phyloP scores from a whole-genome alignment of 2,329 filamentous ascomycete species.

The Penicillium sp. region DNA sequence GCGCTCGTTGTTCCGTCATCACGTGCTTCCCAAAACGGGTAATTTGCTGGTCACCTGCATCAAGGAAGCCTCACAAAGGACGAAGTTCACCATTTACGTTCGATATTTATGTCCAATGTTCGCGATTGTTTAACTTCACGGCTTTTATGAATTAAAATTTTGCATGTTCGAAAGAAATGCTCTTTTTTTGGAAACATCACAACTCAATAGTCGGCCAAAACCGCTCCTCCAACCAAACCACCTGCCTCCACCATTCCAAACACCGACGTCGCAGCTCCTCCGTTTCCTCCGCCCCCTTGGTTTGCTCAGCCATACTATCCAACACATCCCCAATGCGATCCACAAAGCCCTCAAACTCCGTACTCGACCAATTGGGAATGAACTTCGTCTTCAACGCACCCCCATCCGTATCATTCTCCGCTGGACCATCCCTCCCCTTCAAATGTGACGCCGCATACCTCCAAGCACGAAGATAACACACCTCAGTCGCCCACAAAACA shows the following conservation, averaged over 20 bases:
- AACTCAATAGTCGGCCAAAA: slow-evolving; percentile 60
- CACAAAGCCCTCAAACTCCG: slow-evolving; percentile 65
- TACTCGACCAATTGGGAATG: slow-evolving; percentile 70
- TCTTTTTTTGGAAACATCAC: too few relatives aligned
- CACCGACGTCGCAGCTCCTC: slow-evolving; percentile 48
- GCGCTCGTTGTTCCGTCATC: slow-evolving; percentile 19
- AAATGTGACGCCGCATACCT: slow-evolving; percentile 44
- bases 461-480: slow-evolving; percentile 66
- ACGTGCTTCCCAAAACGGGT: slow-evolving; percentile 1
- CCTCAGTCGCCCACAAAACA: slow-evolving; percentile 78
- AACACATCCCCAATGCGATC: slow-evolving; percentile 58
- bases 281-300: slow-evolving; percentile 41
- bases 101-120: too few relatives aligned
- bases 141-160: too few relatives aligned
- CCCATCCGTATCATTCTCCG: slow-evolving; percentile 62
- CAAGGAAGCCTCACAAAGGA: too few relatives aligned
- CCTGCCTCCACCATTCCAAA: slow-evolving; percentile 54
- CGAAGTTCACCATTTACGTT: too few relatives aligned
- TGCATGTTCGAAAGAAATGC: too few relatives aligned
- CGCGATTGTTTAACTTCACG: too few relatives aligned
- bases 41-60: too few relatives aligned
- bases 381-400: slow-evolving; percentile 67
- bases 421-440: slow-evolving; percentile 26
- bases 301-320: slow-evolving; percentile 56
- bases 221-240: slow-evolving; percentile 59